Base-by-base conservation (phyloP, 2,329 filamentous ascomycete genomes). In the Ophiostoma himal-ulmi region DNA sequence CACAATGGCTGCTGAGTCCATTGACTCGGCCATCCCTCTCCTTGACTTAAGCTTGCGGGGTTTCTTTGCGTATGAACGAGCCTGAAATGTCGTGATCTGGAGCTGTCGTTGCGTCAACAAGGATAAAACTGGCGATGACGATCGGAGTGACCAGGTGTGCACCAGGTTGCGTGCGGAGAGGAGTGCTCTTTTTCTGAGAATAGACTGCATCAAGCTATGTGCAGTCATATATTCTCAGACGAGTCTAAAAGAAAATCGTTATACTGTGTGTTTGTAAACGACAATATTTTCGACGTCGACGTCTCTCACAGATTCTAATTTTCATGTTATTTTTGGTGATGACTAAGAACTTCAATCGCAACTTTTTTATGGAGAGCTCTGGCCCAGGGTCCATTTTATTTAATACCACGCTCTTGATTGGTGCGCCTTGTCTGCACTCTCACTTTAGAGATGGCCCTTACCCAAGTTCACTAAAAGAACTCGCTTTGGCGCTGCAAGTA, bases 21-120 rank as follows among this genome's bases (percentile, higher is more conserved):
- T 17, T 10, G 34, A 13, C 8, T 65, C 36, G 4, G 36, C 20
- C 36, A 65, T 65, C 39, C 8, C 5, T 36, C 57, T 36, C 17
- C 17, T 5, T 20, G 5, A 20, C 10, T 17, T 20, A 37, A 17
- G 3, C 30, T n/a, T 65, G 34, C 17, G 34, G 34, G 57, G 57
- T 13, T 64, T 37, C 4, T 37, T 36, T 37, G 30, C 34, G 30
- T 36, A 64, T n/a, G 34, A 34, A 11, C 26, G 57, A 30, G 26
- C 5, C 22, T 52, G 54, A 13, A 44, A 70, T 68, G 66, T 68
- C 57, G 69, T 71, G 70, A 65, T 70, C 57, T 13, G 11, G n/a
- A 14, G 67, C 26, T 37, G 41, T 10, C 39, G 36, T 39, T 60
- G 70, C 70, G 67, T 66, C 67, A 66, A 71, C 22, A 22, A 8